These are phyloP conservation scores for Bipolaris cookei DNA, from an alignment of 2,329 filamentous ascomycete species.

Conservation along the genomic window DNA sequence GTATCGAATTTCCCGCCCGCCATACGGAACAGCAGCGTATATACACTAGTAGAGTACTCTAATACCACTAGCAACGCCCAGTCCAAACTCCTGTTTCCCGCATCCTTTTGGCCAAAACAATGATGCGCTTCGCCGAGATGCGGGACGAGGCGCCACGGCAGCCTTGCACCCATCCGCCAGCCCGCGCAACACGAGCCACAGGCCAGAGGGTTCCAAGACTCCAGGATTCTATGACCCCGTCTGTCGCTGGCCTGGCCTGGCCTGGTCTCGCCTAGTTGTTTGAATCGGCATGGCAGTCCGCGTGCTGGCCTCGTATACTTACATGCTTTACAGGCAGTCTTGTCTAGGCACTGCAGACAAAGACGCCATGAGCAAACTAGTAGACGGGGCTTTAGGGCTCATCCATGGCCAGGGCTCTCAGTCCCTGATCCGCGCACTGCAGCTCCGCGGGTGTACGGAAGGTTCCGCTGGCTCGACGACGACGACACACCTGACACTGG, in stretches of 20 bases:
- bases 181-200: too few species aligned
- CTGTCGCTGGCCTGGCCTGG: too few species aligned
- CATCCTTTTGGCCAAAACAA: background rate
- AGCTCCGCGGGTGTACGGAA: slow-evolving; percentile 9
- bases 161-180: slow-evolving; percentile 3
- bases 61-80: too few species aligned
- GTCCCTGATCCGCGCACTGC: slow-evolving; percentile 13
- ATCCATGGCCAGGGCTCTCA: slow-evolving; percentile 10
- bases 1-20: background rate
- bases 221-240: too few species aligned
- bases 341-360: too few species aligned
- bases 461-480: slow-evolving; percentile 9
- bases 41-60: too few species aligned
- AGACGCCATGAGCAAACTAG: too few species aligned
- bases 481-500: slow-evolving; percentile 3
- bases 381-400: slow-evolving; percentile 2
- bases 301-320: too few species aligned
- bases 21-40: background rate
- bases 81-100: slow-evolving; percentile 6
- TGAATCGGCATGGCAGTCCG: background rate
- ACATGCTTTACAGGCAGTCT: too few species aligned
- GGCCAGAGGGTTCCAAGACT: too few species aligned
- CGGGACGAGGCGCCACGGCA: slow-evolving; percentile 15
- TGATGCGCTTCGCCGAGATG: slow-evolving; percentile 17
- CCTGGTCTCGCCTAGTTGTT: too few species aligned